Conservation (phyloP, 371 early-diverging fungal genomes). For the Rhizopus arrhizus region DNA sequence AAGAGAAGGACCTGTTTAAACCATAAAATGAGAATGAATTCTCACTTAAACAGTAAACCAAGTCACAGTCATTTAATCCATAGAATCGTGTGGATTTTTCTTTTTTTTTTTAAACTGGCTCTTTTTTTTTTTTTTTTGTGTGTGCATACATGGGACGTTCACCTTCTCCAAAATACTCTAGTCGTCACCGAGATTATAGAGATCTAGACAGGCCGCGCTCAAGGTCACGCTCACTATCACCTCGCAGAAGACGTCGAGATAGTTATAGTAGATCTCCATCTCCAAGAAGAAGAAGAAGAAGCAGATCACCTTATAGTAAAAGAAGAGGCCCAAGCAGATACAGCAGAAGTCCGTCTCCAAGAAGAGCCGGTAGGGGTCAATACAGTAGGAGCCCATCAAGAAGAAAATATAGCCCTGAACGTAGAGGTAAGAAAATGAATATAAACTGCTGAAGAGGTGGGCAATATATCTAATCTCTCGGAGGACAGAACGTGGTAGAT, state of each 20-base stretch:
- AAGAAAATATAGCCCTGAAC: slow-evolving; percentile 16
- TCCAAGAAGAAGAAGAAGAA: slow-evolving; percentile 16
- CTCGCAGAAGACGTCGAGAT: slow-evolving; percentile 22
- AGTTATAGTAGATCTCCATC: slow-evolving; percentile 17
- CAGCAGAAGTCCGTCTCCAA: slow-evolving; percentile 8
- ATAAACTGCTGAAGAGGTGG: too few relatives aligned
- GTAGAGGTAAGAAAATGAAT: slow-evolving; percentile 9
- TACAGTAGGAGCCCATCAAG: slow-evolving; percentile 9
- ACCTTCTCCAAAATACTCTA: slow-evolving; percentile 39
- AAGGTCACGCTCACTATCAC: slow-evolving; percentile 34
- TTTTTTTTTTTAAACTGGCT: not conserved
- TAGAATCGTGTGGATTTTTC: not conserved
- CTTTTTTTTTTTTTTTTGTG: slow-evolving; percentile 1
- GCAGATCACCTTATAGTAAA: slow-evolving; percentile 2
- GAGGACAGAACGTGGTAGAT: slow-evolving; percentile 9
- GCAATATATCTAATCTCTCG: too few relatives aligned
- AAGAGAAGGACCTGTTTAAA: slow-evolving; percentile 2
- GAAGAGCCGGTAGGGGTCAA: slow-evolving; percentile 9
- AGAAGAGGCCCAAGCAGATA: slow-evolving; percentile 8
- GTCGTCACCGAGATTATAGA: slow-evolving; percentile 40
- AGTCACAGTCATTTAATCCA: not conserved
- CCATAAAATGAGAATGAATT: not conserved
- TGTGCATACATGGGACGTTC: slow-evolving; percentile 38
- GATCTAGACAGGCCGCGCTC: slow-evolving; percentile 43
- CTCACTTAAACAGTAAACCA: not conserved